phyloP scores from a whole-genome alignment of 768 basidiomycete genomes.

The Suillus variegatus region DNA sequence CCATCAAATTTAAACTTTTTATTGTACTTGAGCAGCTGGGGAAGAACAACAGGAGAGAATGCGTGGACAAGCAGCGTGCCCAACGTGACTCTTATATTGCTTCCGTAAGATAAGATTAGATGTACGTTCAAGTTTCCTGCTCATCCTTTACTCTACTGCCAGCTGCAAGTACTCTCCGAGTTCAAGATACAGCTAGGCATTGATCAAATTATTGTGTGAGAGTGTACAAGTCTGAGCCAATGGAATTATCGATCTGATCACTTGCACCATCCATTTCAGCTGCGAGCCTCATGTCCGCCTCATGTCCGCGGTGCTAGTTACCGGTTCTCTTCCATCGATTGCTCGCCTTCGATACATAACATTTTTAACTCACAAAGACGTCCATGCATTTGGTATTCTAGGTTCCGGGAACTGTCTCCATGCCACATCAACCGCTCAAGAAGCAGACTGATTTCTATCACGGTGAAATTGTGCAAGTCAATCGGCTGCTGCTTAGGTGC shows the following conservation, averaged over 20 bases:
- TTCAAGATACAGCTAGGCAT: neutral
- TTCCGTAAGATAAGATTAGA: constrained; percentile 14
- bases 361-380: neutral
- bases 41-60: neutral
- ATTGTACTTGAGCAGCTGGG: constrained; percentile 3
- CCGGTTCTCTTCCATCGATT: neutral
- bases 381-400: neutral
- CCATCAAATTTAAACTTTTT: constrained; percentile 10
- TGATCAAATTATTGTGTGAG: neutral
- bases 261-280: neutral
- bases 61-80: too few species aligned
- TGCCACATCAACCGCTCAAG: neutral
- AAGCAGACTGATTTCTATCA: neutral
- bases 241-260: neutral
- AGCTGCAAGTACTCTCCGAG: neutral
- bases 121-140: neutral
- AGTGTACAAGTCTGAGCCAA: neutral
- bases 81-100: neutral
- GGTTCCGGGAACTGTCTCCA: neutral
- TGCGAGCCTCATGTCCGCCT: neutral
- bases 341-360: neutral
- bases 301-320: neutral
- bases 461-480: neutral
- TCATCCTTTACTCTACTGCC: too few species aligned
- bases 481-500: neutral